phyloP scores from a whole-genome alignment of 2,329 filamentous ascomycete genomes.

The Pyricularia sp. region DNA sequence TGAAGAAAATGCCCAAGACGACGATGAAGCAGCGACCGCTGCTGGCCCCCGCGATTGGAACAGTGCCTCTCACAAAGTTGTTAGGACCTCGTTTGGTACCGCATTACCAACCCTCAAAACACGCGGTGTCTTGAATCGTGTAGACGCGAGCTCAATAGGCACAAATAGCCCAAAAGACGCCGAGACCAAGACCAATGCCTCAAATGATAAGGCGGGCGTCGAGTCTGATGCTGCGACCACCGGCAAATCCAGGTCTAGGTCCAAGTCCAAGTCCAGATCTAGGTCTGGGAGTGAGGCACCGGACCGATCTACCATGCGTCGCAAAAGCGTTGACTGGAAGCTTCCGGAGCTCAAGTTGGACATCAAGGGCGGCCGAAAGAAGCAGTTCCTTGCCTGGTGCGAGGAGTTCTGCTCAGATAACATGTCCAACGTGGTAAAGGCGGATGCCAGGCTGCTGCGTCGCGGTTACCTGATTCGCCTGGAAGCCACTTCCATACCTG shows the following conservation, averaged over 20 bases:
- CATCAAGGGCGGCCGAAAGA: neutral
- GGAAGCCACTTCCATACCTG: neutral
- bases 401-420: neutral
- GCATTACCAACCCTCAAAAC: neutral
- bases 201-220: neutral
- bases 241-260: neutral
- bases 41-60: constrained; percentile 15
- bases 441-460: neutral
- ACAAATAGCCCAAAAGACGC: neutral
- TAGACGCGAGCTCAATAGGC: neutral
- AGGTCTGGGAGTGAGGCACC: neutral
- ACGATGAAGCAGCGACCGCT: constrained; percentile 2
- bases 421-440: neutral
- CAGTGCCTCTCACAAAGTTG: constrained; percentile 15
- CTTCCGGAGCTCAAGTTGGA: neutral
- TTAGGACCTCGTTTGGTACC: constrained; percentile 17
- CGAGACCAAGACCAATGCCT: neutral
- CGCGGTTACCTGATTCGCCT: neutral
- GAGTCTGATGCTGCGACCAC: neutral
- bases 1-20: neutral
- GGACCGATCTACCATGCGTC: neutral
- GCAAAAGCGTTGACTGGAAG: neutral
- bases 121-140: neutral
- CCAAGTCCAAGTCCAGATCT: neutral
- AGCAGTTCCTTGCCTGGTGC: constrained; percentile 4